These are phyloP conservation scores for Solanum peruvianum DNA, from an alignment of 257 asterid species.

Conservation along the genomic window DNA sequence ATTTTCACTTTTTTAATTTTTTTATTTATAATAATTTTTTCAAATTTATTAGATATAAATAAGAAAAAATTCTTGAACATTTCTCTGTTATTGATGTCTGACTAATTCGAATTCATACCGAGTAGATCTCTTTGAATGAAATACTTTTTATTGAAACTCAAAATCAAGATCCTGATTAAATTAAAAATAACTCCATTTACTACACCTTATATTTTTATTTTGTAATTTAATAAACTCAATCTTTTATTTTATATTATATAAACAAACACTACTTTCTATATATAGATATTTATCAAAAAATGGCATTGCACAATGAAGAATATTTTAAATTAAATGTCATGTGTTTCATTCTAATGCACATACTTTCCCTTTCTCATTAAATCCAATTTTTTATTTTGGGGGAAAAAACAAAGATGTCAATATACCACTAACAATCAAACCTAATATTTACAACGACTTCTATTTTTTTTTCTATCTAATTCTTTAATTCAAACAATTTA, in stretches of 20 bases:
- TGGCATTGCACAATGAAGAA: not conserved
- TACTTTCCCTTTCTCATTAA: not conserved
- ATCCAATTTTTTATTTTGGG: not conserved
- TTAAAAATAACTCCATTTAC: no score
- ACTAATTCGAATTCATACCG: fast-evolving
- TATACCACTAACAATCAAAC: not conserved
- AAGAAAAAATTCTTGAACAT: not conserved
- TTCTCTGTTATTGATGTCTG: not conserved
- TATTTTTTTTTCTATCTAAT: not conserved
- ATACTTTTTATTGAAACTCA: not conserved
- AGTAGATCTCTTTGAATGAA: not conserved
- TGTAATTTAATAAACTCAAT: not conserved
- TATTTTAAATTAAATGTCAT: not conserved
- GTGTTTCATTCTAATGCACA: not conserved
- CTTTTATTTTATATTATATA: no score
- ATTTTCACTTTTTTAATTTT: not conserved
- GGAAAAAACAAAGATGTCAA: not conserved
- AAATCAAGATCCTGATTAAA: no score
- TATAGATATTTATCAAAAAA: not conserved
- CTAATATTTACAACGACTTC: not conserved
- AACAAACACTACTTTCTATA: not conserved
- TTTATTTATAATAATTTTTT: no score
- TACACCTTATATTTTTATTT: not conserved
- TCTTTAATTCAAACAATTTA: not conserved
- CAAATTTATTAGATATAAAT: no score